Evolutionary conservation across 192 early-diverging fungal species (phyloP), one percentile per base, ranked within the genome.

Genomic region (Coemansia furcata): DNA sequence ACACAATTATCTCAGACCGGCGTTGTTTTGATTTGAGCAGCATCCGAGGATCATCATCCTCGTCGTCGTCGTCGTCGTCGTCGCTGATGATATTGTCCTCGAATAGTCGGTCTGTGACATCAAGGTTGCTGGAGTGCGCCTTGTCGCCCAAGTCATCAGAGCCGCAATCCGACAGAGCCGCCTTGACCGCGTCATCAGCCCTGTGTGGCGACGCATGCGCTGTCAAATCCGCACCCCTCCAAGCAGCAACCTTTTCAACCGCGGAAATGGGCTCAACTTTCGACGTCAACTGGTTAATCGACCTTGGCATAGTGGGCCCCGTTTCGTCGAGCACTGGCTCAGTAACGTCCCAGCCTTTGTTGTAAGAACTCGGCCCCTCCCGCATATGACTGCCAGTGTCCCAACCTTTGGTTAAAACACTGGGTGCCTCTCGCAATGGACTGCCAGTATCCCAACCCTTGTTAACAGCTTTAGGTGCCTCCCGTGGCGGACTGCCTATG

Each of bases 241-340:
- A 80, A 1, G 57, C 66, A 37, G 54, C n/a, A 1, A 75, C 73
- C 47, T 69, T 80, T 21, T 72, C 73, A 32, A 35, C 39, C 15
- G 55, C 40, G 8, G 73, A 72, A 21, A 62, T 62, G 36, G 38
- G 35, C 9, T 37, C 23, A 0, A 21, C 39, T 3, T 42, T 60
- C 0, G 23, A 52, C 21, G 60, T 67, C 37, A 78, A 52, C 10
- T 72, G 69, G 38, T 38, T 65, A 10, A 80, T 65, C 0, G 78
- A 80, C n/a, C 42, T 52, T 23, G 69, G 73, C 78, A 75, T 80
- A 14, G 61, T 65, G 11, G 58, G 58, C 2, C 58, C 54, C 15
- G 54, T 6, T 15, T 60, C 36, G 8, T 60, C 21, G 6, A 23
- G 3, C 7, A 14, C 36, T 21, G 58, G 30, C 21, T 38, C 10